Base-by-base conservation (phyloP, 108 stramenopile genomes). In the Pseudonitzschia multiseries region DNA sequence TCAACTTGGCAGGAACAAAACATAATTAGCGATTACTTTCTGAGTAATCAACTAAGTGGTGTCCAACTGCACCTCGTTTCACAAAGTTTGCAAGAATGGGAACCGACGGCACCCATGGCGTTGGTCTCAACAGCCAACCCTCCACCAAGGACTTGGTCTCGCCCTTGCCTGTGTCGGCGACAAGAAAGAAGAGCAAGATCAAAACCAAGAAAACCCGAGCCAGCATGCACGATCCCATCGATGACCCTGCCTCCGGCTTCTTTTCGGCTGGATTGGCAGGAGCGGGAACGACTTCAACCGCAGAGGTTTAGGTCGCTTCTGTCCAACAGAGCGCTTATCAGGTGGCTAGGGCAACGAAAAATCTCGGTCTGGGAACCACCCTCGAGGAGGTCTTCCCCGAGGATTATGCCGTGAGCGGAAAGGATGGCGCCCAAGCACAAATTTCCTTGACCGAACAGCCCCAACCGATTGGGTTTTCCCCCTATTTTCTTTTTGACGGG, bases 251-350 rank as follows among this genome's bases (percentile, higher is more conserved):
- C 13, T 48, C 57, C 12, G 57, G 57, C 15, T 27, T 59, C n/a
- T 59, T 31, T 59, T 31, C 27, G 14, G 24, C 57, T 9, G 57
- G 57, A n/a, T 59, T 59, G 29, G 26, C 57, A 9, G 24, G 57
- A n/a, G 57, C 57, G 29, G 57, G 57, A 59, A 31, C 57, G 2
- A 59, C 29, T 10, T 59, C 57, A 27, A n/a, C 57, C 6, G 57
- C 24, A 5, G 57, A 59, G 5, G 26, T 59, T 59, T 0, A 26
- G 15, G n/a, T 59, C 13, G 15, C 10, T 0, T 27, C 57, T 0
- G 26, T 59, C 29, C 57, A 59, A 14, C 57, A 65, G 5, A 65
- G 6, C 0, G 0, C 36, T 4, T 20, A 65, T 42, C 24, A 59
- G 8, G 20, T 59, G 22, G 57, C n/a, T n/a, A n/a, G n/a, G n/a